Conservation (phyloP, 1,284 basidiomycete species). For the Inonotus obliquus region DNA sequence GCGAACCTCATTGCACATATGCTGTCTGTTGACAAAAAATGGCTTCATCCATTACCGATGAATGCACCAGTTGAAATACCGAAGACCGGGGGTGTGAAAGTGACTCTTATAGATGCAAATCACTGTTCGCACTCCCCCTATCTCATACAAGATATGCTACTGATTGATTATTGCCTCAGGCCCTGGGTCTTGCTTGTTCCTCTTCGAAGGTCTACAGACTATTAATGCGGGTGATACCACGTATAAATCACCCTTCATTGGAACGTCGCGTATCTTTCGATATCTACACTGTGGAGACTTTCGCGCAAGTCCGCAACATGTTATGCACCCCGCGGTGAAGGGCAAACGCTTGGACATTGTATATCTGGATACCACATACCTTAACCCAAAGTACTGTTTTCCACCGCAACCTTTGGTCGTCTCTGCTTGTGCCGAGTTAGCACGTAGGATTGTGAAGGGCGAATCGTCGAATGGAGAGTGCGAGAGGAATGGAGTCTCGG, state of each 20-base stretch:
- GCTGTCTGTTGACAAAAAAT: slow-evolving; percentile 82
- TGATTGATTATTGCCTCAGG: slow-evolving; percentile 32
- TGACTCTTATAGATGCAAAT: slow-evolving; percentile 96
- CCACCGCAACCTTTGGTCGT: slow-evolving; percentile 93
- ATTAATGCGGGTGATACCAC: slow-evolving; percentile 79
- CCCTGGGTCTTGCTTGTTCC: slow-evolving; percentile 90
- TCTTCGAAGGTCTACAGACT: slow-evolving; percentile 91
- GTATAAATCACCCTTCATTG: slow-evolving; percentile 68
- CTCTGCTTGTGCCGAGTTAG: slow-evolving; percentile 84
- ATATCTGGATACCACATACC: slow-evolving; percentile 96
- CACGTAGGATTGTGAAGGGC: slow-evolving; percentile 51
- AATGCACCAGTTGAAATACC: slow-evolving; percentile 73
- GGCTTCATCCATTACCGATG: slow-evolving; percentile 84
- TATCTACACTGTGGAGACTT: slow-evolving; percentile 98
- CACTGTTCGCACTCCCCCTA: slow-evolving; percentile 65
- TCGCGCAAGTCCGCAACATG: slow-evolving; percentile 80
- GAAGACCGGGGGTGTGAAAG: slow-evolving; percentile 79
- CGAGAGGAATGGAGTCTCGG: slow-evolving; percentile 33
- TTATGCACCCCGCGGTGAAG: slow-evolving; percentile 75
- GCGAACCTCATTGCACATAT: slow-evolving; percentile 89
- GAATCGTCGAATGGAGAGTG: slow-evolving; percentile 25
- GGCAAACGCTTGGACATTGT: slow-evolving; percentile 81
- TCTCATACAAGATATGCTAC: not conserved
- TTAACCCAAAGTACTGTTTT: slow-evolving; percentile 93
- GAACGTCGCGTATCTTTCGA: slow-evolving; percentile 67